Percentiles rank a stretch among this genome's conserved stretches.
phyloP scores from a whole-genome alignment of 2,329 filamentous ascomycete species.

The Aureobasidium vineae region DNA sequence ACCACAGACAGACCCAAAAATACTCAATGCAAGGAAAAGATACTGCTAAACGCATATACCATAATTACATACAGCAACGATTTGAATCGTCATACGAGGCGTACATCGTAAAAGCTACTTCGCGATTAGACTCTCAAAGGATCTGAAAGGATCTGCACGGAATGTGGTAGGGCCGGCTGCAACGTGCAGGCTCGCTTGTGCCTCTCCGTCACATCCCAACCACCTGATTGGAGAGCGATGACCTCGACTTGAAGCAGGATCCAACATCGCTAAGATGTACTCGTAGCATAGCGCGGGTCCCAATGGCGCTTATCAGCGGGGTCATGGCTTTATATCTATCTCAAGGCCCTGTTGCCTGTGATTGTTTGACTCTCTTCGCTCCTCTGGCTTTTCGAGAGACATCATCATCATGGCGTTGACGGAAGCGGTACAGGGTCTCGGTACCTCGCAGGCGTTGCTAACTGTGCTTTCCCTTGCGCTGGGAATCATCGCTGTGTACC shows the following conservation, averaged over 20 bases:
- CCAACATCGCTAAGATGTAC: conserved; percentile 4
- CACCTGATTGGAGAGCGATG: background rate
- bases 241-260: background rate
- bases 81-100: background rate
- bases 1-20: background rate
- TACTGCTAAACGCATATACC: background rate
- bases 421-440: conserved; percentile 2
- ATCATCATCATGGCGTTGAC: conserved; percentile 2
- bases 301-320: background rate
- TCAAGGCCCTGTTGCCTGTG: background rate
- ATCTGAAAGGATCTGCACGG: conserved; percentile 10
- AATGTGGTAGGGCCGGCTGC: background rate
- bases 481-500: conserved; percentile 7
- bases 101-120: background rate
- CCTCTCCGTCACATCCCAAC: background rate
- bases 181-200: conserved; percentile 13
- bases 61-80: background rate
- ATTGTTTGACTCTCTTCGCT: background rate
- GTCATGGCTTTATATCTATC: background rate
- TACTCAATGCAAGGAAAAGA: background rate
- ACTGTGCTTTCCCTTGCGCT: background rate
- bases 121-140: background rate
- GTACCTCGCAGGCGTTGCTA: background rate
- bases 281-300: background rate
- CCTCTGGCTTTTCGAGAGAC: background rate